Evolutionary conservation across 768 basidiomycete species (phyloP).

Genomic region (Boletus barrowsii): DNA sequence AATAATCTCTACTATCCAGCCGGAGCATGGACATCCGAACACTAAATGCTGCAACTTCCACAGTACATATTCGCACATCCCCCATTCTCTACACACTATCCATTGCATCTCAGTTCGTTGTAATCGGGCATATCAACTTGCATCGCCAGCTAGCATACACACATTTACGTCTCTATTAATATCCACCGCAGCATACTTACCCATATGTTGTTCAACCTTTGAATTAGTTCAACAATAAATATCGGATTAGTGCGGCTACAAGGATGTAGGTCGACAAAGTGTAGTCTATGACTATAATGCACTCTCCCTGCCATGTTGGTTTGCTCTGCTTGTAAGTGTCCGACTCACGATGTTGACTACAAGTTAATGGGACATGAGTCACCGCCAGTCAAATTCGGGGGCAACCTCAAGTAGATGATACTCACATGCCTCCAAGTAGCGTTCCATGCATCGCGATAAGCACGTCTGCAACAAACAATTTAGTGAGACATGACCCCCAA

Average conservation of each 20-base stretch:
- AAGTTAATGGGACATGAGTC: not conserved
- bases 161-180: conserved; percentile 14
- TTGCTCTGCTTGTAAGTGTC: conserved; percentile 59
- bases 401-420: conserved; percentile 12
- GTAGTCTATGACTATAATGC: conserved; percentile 4
- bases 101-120: conserved; percentile 12
- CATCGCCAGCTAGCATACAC: conserved; percentile 12
- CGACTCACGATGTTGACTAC: conserved; percentile 79
- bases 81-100: not conserved
- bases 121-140: conserved; percentile 10
- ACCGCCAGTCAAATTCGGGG: not conserved
- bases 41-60: conserved; percentile 10
- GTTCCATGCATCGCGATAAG: conserved; percentile 69
- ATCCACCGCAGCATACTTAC: conserved; percentile 13
- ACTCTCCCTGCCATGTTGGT: conserved; percentile 24
- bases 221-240: conserved; percentile 16
- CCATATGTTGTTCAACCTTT: not conserved
- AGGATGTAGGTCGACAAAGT: not conserved
- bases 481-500: not conserved
- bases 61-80: conserved; percentile 18
- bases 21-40: conserved; percentile 2
- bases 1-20: not conserved
- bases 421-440: conserved; percentile 85
- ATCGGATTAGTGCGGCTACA: conserved; percentile 5
- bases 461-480: conserved; percentile 51